Percentiles rank a stretch among this genome's conserved stretches.
Conservation (phyloP, 805 yeast species). For the Sporopachydermia quercuum region DNA sequence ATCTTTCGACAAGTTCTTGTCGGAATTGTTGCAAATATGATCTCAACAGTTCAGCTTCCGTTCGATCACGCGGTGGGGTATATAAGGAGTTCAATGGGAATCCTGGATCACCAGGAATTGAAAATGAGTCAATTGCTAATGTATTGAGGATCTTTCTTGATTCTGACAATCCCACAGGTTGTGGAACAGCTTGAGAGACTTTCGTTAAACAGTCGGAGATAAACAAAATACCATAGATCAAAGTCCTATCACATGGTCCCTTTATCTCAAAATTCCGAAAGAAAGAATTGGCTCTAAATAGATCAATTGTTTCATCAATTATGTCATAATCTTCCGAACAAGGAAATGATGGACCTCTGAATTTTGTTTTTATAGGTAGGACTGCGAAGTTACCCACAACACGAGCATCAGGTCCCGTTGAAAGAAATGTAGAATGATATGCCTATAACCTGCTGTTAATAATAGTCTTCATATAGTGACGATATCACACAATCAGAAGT, state of each 20-base stretch:
- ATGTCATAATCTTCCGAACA: constrained; percentile 65
- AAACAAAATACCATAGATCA: constrained; percentile 86
- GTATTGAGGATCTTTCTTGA: constrained; percentile 44
- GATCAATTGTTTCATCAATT: constrained; percentile 78
- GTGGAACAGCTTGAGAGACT: constrained; percentile 36
- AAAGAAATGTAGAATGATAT: constrained; percentile 65
- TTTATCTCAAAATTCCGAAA: constrained; percentile 95
- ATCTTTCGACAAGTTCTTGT: constrained; percentile 78
- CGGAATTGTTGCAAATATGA: constrained; percentile 82
- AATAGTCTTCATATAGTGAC: constrained; percentile 6
- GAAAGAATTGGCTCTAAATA: constrained; percentile 91
- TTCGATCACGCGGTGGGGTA: constrained; percentile 56
- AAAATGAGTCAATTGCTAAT: constrained; percentile 72
- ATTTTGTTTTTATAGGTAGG: constrained; percentile 72
- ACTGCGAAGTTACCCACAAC: constrained; percentile 61
- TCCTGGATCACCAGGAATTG: constrained; percentile 90
- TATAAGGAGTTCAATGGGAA: constrained; percentile 80
- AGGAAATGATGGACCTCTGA: constrained; percentile 87
- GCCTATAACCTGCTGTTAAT: constrained; percentile 25
- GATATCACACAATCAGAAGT: constrained; percentile 4
- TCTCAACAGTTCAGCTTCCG: constrained; percentile 67
- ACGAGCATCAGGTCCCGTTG: constrained; percentile 45
- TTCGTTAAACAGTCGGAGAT: constrained; percentile 72
- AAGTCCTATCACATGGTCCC: constrained; percentile 83
- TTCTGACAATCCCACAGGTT: constrained; percentile 39